Evolutionary conservation across 2,329 filamentous ascomycete species (phyloP), one percentile per base, ranked within the genome.

Genomic region (Lasiodiplodia sp.): DNA sequence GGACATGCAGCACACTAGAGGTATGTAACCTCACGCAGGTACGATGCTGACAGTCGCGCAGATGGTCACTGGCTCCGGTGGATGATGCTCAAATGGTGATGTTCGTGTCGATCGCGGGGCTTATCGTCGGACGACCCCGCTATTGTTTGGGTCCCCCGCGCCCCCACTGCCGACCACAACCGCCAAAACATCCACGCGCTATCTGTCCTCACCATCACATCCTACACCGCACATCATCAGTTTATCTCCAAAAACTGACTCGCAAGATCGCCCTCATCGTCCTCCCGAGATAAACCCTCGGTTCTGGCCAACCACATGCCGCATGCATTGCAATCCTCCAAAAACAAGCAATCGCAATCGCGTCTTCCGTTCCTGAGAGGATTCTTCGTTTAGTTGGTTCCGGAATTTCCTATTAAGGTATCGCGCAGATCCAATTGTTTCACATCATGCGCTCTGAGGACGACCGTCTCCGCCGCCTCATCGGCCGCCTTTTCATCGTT

Each of bases 401-500:
- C 58, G 58, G 58, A 7, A 37, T 37, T 63, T 40, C 57, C 57
- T 12, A 7, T 47, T 47, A 2, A 16, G 57, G 57, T 16, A 63
- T 49, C 58, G 23, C 44, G 58, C 23, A 14, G 40, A 18, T 6
- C 51, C 51, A 4, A 4, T 8, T 10, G 10, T 12, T 21, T 23
- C 34, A 34, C 34, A 34, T 18, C 40, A 67, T 67, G 65, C n/a
- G 31, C 1, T 3, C 52, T 31, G 16, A 23, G 14, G 23, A 63
- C 31, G 66, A 68, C 49, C n/a, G 31, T 4, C 34, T 62, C 8
- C 66, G 66, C 12, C 66, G 57, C 34, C 34, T 28, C 34, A 63
- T 68, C 51, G 66, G 66, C 12, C 56, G 21, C 10, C 49, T 68
- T 10, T 68, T 62, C 56, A 63, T 68, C 12, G 66, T 68, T 49